Percentiles rank a stretch among this genome's conserved stretches.
These are phyloP conservation scores for Tylopilus rubrobrunneus DNA, from an alignment of 768 basidiomycete species.

Conservation along the genomic window DNA sequence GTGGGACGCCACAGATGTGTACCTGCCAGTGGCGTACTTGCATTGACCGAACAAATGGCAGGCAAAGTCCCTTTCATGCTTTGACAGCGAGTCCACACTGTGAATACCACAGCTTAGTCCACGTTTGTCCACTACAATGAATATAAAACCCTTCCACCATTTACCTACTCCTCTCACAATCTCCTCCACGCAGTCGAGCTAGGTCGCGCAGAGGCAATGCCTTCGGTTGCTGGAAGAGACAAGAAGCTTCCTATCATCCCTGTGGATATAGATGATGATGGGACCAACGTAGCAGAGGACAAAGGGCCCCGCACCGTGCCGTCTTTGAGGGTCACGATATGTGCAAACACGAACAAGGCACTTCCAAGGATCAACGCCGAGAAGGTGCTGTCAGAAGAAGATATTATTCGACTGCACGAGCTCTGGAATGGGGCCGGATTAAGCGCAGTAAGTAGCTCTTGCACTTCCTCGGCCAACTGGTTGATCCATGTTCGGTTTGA, in stretches of 20 bases:
- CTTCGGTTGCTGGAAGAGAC: slow-evolving; percentile 3
- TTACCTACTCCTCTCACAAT: neutral
- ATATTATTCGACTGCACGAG: slow-evolving; percentile 16
- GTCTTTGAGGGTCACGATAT: neutral
- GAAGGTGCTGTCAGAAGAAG: slow-evolving; percentile 14
- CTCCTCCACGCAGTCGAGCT: neutral
- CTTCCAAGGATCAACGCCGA: slow-evolving; percentile 19
- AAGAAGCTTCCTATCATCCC: slow-evolving; percentile 24
- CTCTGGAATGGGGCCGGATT: slow-evolving; percentile 27
- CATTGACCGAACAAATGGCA: too few species aligned
- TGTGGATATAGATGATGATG: neutral
- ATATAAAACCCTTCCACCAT: slow-evolving; percentile 1
- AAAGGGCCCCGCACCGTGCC: neutral
- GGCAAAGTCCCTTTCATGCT: slow-evolving; percentile 2
- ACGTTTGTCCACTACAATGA: slow-evolving; percentile 2
- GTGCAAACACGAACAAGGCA: neutral
- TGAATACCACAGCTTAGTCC: neutral
- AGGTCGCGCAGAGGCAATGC: slow-evolving; percentile 4
- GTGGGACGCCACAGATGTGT: too few species aligned
- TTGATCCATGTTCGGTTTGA: neutral
- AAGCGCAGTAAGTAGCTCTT: slow-evolving; percentile 15
- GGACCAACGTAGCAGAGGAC: neutral
- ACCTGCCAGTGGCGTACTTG: too few species aligned
- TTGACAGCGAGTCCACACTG: slow-evolving; percentile 10
- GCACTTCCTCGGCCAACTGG: neutral